Conservation (phyloP, 371 early-diverging fungal species). For the Cokeromyces recurvatus region DNA sequence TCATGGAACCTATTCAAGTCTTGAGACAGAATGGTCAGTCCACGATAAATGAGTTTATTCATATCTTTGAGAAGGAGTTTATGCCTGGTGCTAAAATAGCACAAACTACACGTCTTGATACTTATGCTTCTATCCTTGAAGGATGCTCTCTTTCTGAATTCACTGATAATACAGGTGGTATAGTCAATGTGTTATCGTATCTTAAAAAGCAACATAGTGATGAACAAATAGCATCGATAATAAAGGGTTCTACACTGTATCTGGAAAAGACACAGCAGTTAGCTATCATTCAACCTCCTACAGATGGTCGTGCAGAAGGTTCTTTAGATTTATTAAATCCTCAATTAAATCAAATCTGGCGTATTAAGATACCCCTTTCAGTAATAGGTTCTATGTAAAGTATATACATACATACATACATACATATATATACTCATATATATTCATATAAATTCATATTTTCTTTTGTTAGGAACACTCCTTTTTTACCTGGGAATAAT, state of each 20-base stretch:
- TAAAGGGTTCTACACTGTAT: slow-evolving; percentile 45
- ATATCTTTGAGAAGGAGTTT: slow-evolving; percentile 23
- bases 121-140: slow-evolving; percentile 26
- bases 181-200: slow-evolving; percentile 21
- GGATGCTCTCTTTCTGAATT: slow-evolving; percentile 30
- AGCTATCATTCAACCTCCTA: slow-evolving; percentile 51
- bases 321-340: slow-evolving; percentile 61
- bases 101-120: slow-evolving; percentile 11
- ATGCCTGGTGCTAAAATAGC: slow-evolving; percentile 19
- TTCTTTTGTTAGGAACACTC: slow-evolving; percentile 21
- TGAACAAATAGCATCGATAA: slow-evolving; percentile 10
- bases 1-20: slow-evolving; percentile 31
- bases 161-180: slow-evolving; percentile 1
- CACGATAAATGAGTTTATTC: slow-evolving; percentile 16
- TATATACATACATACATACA: no score
- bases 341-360: slow-evolving; percentile 49
- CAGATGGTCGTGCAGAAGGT: slow-evolving; percentile 60
- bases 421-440: no score
- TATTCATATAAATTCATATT: no score
- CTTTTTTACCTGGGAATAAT: slow-evolving; percentile 43
- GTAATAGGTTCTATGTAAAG: slow-evolving; percentile 37
- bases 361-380: slow-evolving; percentile 59
- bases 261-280: slow-evolving; percentile 52
- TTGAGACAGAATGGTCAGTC: slow-evolving; percentile 37
- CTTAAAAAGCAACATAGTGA: slow-evolving; percentile 11